Evolutionary conservation across 2,329 filamentous ascomycete genomes (phyloP), one percentile per base, ranked within the genome.

Genomic region (Claviceps sp.): DNA sequence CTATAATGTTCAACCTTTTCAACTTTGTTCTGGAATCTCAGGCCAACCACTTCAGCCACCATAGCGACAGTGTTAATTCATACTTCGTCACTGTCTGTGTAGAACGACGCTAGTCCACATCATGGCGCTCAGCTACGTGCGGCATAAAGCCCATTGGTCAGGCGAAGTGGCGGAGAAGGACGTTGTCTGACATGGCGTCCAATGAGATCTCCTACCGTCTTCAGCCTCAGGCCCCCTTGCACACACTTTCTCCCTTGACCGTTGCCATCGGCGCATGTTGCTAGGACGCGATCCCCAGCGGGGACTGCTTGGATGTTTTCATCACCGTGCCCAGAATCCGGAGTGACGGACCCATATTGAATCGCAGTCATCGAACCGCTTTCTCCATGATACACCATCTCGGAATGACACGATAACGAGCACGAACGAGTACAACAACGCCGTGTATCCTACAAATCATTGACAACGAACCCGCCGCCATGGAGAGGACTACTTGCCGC

Each of bases 161-260:
- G 38, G 5, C 38, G 22, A 51, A 48, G 45, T 40, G 47, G 47
- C 50, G 17, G 36, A 40, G 34, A 13, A 36, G n/a, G 34, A 34
- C 13, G 11, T 43, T 23, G 26, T 45, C 11, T n/a, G 29, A 46
- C 54, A 49, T 55, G 52, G 50, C 50, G 51, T 47, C 56, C 56
- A 57, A 57, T 56, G 20, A 52, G 6, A 26, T n/a, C 3, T 17
- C 3, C 2, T 13, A 11, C 0, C 5, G 0, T 4, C 9, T n/a
- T 22, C 14, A 39, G 56, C 58, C 58, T 57, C 47, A 58, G 58
- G 57, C 58, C 50, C 14, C 50, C 45, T 8, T 45, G 52, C 54
- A 29, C 45, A 16, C n/a, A 16, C 17, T 47, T 7, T 29, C 23
- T 45, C 26, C 17, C 26, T 37, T 39, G 22, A 38, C 45, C 47